Evolutionary conservation across 2,329 filamentous ascomycete species (phyloP), one percentile per base, ranked within the genome.

Genomic region (Alternaria sp.): DNA sequence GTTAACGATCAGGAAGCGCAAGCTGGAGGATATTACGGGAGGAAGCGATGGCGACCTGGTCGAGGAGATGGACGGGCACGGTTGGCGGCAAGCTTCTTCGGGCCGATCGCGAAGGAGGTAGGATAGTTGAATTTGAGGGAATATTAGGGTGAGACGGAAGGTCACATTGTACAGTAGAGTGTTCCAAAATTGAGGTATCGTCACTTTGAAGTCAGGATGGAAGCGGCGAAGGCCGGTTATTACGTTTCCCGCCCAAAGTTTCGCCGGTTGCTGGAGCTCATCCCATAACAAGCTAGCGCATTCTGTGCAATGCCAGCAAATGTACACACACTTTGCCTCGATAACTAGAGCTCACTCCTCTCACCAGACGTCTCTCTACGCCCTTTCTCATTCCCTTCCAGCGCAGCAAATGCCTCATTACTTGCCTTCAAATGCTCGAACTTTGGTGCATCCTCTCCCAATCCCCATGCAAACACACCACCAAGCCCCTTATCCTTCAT

Each of bases 401-500:
- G 43, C 0, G 12, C 26, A 8, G n/a, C 45, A 14, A 71, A 6
- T 3, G 53, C 65, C 23, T 67, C 43, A 20, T 64, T 71, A 14
- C 65, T 56, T 4, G 82, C 82, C 69, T 78, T 79, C 58, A 87
- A 65, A 60, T 82, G 83, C 57, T 64, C 51, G n/a, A 72, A 79
- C 5, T 65, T 56, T 2, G 69, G 60, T 15, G 71, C 72, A 66
- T 93, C 90, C 78, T 93, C 90, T 2, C 89, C 90, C 58, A 93
- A 71, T 3, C 89, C 90, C 90, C 90, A 93, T 0, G 90, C 90
- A 83, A 93, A 92, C 5, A 91, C 87, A 14, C 92, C 91, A 3
- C 90, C 90, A 0, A 93, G 76, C 3, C 79, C 76, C 72, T 84
- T 84, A 15, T 82, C 80, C 45, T 84, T 80, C 6, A 92, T 81